Evolutionary conservation across 257 asterid species (phyloP), one percentile per base, ranked within the genome.

Genomic region (Rauvolfia tetraphylla): DNA sequence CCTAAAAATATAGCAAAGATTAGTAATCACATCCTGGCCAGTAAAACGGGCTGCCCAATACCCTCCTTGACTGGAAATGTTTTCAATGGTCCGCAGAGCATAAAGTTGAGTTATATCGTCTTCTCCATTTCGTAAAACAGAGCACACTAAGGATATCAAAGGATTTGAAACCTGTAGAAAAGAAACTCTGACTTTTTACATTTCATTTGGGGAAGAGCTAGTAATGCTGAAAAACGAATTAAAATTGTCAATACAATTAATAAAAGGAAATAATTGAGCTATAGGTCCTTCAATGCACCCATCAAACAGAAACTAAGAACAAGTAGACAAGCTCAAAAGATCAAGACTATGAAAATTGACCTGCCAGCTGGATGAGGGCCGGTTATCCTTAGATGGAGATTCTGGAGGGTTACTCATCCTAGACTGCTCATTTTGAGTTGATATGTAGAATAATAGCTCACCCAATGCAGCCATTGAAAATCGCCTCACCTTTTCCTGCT

Each of bases 391-490:
- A 25, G 90, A 91, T 80, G 97, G 96, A 84, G 98, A 89, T 81
- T 92, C 99, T 81, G 90, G 90, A 44, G 93, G 89, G 73, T 63
- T 86, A 56, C 82, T 85, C 79, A 87, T 91, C 83, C 80, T 88
- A 44, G 86, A 77, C 53, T 91, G 89, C 83, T 93, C 98, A 75
- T 74, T 87, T 77, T 91, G 94, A 79, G 98, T 95, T 75, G 99
- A 95, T 85, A 95, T 89, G 81, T 95, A 95, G 83, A 95, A 95
- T 61, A 95, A 88, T 87, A 95, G 82, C 87, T 95, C 98, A 13
- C 99, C 98, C 81, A 93, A 39, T 39, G 98, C 99, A 71, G 99
- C 99, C 99, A 95, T 93, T 70, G 99, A 93, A 85, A 91, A 95
- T 87, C 98, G 89, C 84, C 99, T 87, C 75, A 95, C 99, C 77